Evolutionary conservation across 2,329 filamentous ascomycete genomes (phyloP), one percentile per base, ranked within the genome.

Genomic region (Hortaea werneckii): DNA sequence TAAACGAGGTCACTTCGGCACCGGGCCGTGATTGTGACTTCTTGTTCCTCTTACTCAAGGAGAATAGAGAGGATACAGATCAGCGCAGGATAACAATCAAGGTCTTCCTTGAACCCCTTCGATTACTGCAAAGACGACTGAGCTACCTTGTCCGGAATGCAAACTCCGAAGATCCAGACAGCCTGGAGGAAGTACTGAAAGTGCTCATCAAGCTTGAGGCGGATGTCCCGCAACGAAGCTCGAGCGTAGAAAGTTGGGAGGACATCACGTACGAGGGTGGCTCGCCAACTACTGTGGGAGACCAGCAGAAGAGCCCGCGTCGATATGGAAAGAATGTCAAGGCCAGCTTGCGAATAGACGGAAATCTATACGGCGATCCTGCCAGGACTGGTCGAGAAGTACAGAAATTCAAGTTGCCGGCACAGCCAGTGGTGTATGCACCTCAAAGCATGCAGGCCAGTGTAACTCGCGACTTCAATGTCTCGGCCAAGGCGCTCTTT

Each of bases 401-500:
- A 5, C 77, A 79, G 34, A 92, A 89, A 56, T 82, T 95, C 62
- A 87, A 87, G 61, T 71, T 96, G 5, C 89, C 90, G 1, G 73
- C 80, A 1, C 82, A 87, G 44, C 82, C 90, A 2, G 84, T 95
- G 2, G 71, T 85, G 8, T 95, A 90, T 62, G 83, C 87, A 47
- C 92, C 92, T 1, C 78, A 84, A 50, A 86, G 83, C 44, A 89
- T 94, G 78, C 75, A 78, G 52, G 76, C 83, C 54, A 82, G 83
- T 6, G 79, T 85, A 1, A 86, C 94, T 63, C 80, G 85, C 50
- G 78, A 87, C 53, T 95, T 94, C 63, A 85, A 94, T 54, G 82
- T 96, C 50, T 94, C 87, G 51, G 84, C 92, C 40, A 96, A 98
- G 65, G 87, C 87, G 0, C 80, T 95, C 47, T 98, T 96, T 65